Percentiles rank a stretch among this genome's conserved stretches.
Conservation (phyloP, 2,329 filamentous ascomycete genomes). For the Diaporthe batatas region DNA sequence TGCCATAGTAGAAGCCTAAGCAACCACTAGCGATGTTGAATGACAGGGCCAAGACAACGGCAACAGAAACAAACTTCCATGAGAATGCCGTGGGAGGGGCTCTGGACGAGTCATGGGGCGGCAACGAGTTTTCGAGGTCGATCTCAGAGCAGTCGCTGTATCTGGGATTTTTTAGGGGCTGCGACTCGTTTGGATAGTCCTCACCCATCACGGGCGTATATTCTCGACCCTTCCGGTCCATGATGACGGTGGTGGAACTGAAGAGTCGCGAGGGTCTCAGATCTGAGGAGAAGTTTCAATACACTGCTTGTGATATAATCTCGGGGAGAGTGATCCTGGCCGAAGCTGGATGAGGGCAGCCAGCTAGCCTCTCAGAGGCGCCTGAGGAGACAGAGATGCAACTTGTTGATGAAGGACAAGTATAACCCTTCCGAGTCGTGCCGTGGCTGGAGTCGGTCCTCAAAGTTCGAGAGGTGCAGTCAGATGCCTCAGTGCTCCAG, state of each 20-base stretch:
- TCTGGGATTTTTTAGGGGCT: constrained; percentile 6
- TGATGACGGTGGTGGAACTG: not conserved
- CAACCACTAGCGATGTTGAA: constrained; percentile 1
- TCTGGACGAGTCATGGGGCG: not conserved
- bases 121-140: not conserved
- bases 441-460: constrained; percentile 1
- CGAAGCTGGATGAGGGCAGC: not conserved
- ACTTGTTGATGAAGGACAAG: not conserved
- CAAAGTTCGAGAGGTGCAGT: not conserved
- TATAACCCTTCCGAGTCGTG: too few relatives aligned
- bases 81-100: not conserved
- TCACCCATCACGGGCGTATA: not conserved
- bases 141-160: constrained; percentile 21
- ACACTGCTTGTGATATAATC: accelerated
- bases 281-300: not conserved
- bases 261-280: not conserved
- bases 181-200: constrained; percentile 15
- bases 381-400: not conserved
- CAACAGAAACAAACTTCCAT: not conserved
- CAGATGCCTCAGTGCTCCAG: not conserved
- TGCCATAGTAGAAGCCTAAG: constrained; percentile 6
- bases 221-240: not conserved
- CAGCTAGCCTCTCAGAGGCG: not conserved
- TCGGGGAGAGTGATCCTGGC: not conserved
- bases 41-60: not conserved